Base-by-base conservation (phyloP, 495 filamentous ascomycete species). In the Staphylotrichum longicolle region DNA sequence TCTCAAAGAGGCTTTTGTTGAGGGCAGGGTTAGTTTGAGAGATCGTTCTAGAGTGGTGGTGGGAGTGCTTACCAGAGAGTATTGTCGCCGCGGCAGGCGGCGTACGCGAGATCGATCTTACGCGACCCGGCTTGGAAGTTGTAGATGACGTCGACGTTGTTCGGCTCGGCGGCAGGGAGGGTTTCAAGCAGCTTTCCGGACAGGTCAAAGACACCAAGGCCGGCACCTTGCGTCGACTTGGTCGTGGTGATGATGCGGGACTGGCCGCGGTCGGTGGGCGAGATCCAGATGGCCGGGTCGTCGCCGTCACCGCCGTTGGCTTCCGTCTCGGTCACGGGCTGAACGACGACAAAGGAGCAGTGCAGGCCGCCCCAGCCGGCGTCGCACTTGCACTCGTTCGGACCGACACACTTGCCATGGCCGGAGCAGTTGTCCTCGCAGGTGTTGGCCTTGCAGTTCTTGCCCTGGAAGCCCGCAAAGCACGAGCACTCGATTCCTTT, bases 271-370 rank as follows among this genome's bases (percentile, higher is more conserved):
- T 54, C 51, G 30, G 58, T 41, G 33, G 58, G 58, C 15, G 49
- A 48, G 34, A 61, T 61, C 58, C 58, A 61, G 51, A 61, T 61
- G 40, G 58, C 58, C n/a, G 58, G 58, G 42, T 61, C 58, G 34
- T 61, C 58, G 4, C 58, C 58, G 58, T 61, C 58, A 15, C 15
- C 58, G 14, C 58, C 58, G 33, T 61, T 54, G n/a, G 58, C 58
- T 7, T 53, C 51, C 10, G 58, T 61, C 42, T 61, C 58, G n/a
- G 34, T 20, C 0, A 41, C 58, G 7, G 58, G 30, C 27, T 37
- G 15, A 6, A 61, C 58, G 5, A 61, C 7, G 3, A 61, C 50
- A 11, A 53, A 54, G 15, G 58, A 61, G 58, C 58, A 61, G 51
- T 61, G 58, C 50, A 61, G 42, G 12, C 58, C 58, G 5, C 58